phyloP scores from a whole-genome alignment of 208 protist species.

The Wallacemonas sp. region DNA sequence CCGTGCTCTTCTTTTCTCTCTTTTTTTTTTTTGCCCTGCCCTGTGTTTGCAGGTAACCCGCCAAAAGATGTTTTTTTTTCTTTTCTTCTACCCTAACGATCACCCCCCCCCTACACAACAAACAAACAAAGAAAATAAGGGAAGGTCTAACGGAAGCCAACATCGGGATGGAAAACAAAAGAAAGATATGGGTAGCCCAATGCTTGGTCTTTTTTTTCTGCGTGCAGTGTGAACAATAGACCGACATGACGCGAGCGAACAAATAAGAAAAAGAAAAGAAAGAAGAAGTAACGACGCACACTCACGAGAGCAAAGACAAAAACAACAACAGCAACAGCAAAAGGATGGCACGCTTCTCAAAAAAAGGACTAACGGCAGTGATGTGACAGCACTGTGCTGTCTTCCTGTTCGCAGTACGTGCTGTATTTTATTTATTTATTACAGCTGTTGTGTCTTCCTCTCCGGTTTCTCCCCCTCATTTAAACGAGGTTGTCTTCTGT shows the following conservation, averaged over 20 bases:
- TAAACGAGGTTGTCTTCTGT: background rate
- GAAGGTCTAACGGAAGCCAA: background rate
- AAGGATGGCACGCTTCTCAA: slow-evolving; percentile 5
- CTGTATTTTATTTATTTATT: too few species aligned
- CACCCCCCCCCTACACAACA: background rate
- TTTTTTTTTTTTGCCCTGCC: slow-evolving; percentile 18
- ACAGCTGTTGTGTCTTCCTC: too few species aligned
- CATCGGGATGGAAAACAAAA: background rate
- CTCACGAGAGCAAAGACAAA: slow-evolving; percentile 3
- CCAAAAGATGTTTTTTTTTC: slow-evolving; percentile 1
- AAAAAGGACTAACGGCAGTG: slow-evolving; percentile 20
- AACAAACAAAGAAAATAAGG: background rate
- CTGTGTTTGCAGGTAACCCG: background rate
- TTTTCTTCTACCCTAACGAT: background rate
- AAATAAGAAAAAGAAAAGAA: slow-evolving; percentile 10
- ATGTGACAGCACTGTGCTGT: too few species aligned
- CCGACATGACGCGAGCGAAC: background rate
- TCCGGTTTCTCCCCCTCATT: background rate
- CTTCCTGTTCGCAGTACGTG: too few species aligned
- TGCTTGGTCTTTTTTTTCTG: background rate
- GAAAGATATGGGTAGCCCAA: background rate
- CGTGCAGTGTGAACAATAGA: background rate
- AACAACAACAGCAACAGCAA: background rate
- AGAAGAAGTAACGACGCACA: background rate
- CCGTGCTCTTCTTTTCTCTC: background rate